Percentiles rank a stretch among this genome's conserved stretches.
Evolutionary conservation across 2,329 filamentous ascomycete genomes (phyloP).

Genomic region (Neofusicoccum parvum): DNA sequence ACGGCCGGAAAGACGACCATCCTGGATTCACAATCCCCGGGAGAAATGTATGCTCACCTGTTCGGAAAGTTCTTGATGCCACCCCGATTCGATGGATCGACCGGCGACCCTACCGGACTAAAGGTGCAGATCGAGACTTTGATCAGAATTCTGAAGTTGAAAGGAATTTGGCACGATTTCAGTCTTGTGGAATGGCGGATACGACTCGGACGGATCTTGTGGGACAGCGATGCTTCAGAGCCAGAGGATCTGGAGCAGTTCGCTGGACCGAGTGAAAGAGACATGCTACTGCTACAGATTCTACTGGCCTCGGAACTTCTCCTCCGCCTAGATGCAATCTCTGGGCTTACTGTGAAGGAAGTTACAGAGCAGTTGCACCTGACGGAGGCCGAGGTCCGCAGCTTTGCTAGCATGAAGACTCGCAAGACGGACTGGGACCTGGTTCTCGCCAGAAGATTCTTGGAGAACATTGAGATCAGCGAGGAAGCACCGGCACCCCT

Average conservation of each 20-base stretch:
- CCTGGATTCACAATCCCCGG: conserved; percentile 53
- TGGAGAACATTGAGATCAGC: conserved; percentile 53
- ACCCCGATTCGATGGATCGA: conserved; percentile 41
- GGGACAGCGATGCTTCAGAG: conserved; percentile 49
- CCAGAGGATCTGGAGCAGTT: conserved; percentile 17
- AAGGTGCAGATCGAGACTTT: conserved; percentile 71
- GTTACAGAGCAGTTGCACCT: conserved; percentile 45
- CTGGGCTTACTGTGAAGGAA: conserved; percentile 31
- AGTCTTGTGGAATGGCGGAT: conserved; percentile 75
- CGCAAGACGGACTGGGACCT: conserved; percentile 60
- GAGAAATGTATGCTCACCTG: conserved; percentile 51
- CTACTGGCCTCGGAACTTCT: conserved; percentile 57
- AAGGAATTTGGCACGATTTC: conserved; percentile 75
- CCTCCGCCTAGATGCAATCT: conserved; percentile 55
- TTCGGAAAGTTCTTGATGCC: conserved; percentile 48
- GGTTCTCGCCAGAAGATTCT: conserved; percentile 54
- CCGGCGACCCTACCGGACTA: conserved; percentile 61
- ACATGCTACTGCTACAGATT: conserved; percentile 58
- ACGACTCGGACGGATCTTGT: conserved; percentile 70
- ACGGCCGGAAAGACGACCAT: conserved; percentile 58
- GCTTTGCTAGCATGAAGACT: conserved; percentile 51
- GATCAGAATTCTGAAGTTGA: conserved; percentile 64
- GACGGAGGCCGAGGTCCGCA: conserved; percentile 46
- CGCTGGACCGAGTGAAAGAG: conserved; percentile 46
- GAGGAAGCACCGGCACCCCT: conserved; percentile 27